Percentiles rank a stretch among this genome's conserved stretches.
These are phyloP conservation scores for Paramecium biaurelia DNA, from an alignment of 73 alveolate species.

Conservation along the genomic window DNA sequence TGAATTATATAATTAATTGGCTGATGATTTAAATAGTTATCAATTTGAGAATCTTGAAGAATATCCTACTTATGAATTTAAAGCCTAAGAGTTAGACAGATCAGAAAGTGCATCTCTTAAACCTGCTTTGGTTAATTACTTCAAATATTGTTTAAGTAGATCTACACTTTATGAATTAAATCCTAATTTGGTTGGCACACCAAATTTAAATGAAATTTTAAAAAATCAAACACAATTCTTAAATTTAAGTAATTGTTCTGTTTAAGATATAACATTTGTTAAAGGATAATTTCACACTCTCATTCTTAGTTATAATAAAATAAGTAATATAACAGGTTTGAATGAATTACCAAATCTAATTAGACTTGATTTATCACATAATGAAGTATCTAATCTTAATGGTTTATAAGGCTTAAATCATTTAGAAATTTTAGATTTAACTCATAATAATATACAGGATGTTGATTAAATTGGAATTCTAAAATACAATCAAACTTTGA, in stretches of 20 bases:
- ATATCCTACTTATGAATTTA: constrained; percentile 59
- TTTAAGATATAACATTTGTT: neutral
- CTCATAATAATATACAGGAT: constrained; percentile 87
- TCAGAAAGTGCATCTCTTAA: constrained; percentile 76
- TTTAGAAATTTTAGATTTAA: constrained; percentile 82
- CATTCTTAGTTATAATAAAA: constrained; percentile 86
- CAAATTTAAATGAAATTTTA: constrained; percentile 36
- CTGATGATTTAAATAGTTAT: constrained; percentile 55
- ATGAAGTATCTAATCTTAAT: constrained; percentile 85
- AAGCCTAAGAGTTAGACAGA: constrained; percentile 74
- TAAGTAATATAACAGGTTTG: constrained; percentile 82
- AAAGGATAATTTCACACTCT: constrained; percentile 63
- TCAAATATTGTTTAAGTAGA: constrained; percentile 66
- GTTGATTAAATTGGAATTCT: constrained; percentile 69
- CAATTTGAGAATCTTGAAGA: constrained; percentile 64
- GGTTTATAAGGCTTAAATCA: constrained; percentile 76
- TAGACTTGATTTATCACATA: constrained; percentile 87
- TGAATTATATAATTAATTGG: constrained; percentile 19
- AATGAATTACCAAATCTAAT: constrained; percentile 77
- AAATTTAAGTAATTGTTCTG: neutral
- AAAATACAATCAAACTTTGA: neutral
- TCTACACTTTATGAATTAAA: constrained; percentile 56
- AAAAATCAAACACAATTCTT: constrained; percentile 8
- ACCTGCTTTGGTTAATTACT: constrained; percentile 64
- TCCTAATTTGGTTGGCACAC: constrained; percentile 44